Base-by-base conservation (phyloP, 495 filamentous ascomycete genomes). In the Rhizodiscina lignyota region DNA sequence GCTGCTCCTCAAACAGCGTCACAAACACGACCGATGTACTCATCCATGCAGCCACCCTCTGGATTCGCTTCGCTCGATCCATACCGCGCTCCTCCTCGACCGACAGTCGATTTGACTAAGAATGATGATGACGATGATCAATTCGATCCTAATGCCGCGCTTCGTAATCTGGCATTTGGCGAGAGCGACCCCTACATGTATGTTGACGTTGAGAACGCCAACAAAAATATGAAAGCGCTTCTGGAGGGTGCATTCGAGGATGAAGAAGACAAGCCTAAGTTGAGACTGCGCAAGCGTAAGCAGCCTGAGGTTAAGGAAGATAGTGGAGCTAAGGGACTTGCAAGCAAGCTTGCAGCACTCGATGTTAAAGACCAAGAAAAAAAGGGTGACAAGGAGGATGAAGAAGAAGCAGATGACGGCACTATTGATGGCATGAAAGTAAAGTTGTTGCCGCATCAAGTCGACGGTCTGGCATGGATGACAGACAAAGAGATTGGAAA, bases 401-500 rank as follows among this genome's bases (percentile, higher is more conserved):
- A 79, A 0, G 74, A 77, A 11, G 76, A 81, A 1, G 75, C 71
- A 30, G 79, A 83, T 31, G 72, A 79, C 47, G 73, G 68, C 6
- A 68, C 62, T n/a, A 66, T 85, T 12, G 78, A 89, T 41, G 89
- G 89, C 2, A 56, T 97, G 43, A 79, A 77, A 31, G 83, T 93
- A 30, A 80, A 76, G 36, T 66, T 97, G 2, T 65, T 96, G 0
- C 89, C 84, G 2, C 89, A 97, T 51, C 89, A 97, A 52, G 67
- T 94, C 6, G 78, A 91, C 18, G 89, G 89, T 39, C 75, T 96
- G 2, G 69, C 74, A 28, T 97, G 91, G 83, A 91, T 97, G 82
- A 76, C 64, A 36, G 77, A 79, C 22, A 82, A 89, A 42, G 89
- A 97, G 52, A 73, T 77, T 8, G 83, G 85, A 2, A 67, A 67